Evolutionary conservation across 73 alveolate species (phyloP), one percentile per base, ranked within the genome.

Genomic region (Paramecium octaurelia): DNA sequence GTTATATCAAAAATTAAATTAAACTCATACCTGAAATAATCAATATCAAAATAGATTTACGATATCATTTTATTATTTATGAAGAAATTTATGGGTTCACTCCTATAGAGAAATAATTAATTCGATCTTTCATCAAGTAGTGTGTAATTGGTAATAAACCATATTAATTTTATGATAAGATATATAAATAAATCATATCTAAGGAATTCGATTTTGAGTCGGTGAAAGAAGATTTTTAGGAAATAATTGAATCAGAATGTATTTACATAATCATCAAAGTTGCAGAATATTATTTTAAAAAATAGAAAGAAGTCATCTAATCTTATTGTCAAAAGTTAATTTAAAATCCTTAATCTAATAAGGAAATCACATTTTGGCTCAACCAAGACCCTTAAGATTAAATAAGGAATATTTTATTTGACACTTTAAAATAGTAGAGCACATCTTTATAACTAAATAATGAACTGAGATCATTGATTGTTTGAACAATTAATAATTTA

Each of bases 1-100:
- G 59, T 73, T 34, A 36, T 36, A 10, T 73, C 2, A 34, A 36
- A 36, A 73, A 73, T 73, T 73, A 73, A 73, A 73, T 73, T 14
- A 73, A 73, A 40, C 34, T 7, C 8, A 73, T 12, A 0, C 87
- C 87, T 29, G 57, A 31, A 4, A 36, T 73, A 35, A 40, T 34
- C 3, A 18, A 73, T 73, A 35, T 73, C 1, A 6, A 73, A 29
- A 38, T 73, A 29, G 87, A 73, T 73, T 20, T 34, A 36, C 36
- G 87, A 73, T 73, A 73, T 73, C 87, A 73, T 73, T 73, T 34
- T 34, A 73, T 73, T 11, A 73, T 73, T 4, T 40, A 36, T 73
- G 87, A 73, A 36, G 59, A 73, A 1, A 73, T 64, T 64, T 64
- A 23, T 64, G 84, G 84, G 3, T 64, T 64, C 46, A 64, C 84